phyloP scores from a whole-genome alignment of 2,329 filamentous ascomycete genomes.

The Fonsecaea monophora region DNA sequence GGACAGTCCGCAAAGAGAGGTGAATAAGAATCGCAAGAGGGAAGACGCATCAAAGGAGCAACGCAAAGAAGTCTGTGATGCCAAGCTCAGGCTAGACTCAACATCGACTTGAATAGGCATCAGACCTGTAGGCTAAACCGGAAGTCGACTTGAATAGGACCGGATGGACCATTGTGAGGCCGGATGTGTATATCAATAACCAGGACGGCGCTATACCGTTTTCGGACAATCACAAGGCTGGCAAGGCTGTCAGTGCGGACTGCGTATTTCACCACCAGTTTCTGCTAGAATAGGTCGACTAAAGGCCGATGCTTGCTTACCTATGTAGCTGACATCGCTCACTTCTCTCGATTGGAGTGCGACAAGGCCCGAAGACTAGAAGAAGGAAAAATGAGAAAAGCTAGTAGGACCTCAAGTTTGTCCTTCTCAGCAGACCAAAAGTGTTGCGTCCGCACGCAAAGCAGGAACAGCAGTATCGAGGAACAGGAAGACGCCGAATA shows the following conservation, averaged over 20 bases:
- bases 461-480: background rate
- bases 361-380: background rate
- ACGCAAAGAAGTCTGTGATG: conserved; percentile 12
- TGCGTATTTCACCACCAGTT: background rate
- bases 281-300: background rate
- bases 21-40: conserved; percentile 26
- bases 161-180: conserved; percentile 11
- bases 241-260: background rate
- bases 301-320: background rate
- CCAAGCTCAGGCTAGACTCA: conserved; percentile 5
- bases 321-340: background rate
- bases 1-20: conserved; percentile 17
- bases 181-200: conserved; percentile 28
- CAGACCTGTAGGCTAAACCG: conserved; percentile 8
- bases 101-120: conserved; percentile 28
- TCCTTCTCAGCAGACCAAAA: background rate
- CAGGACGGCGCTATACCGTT: conserved; percentile 18
- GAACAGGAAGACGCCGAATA: background rate
- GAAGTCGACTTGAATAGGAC: conserved; percentile 28
- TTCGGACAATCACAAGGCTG: conserved; percentile 12
- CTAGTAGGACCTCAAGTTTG: background rate
- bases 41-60: background rate
- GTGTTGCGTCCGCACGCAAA: background rate
- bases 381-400: background rate
- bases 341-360: background rate